Percentiles rank a stretch among this genome's conserved stretches.
phyloP scores from a whole-genome alignment of 306 rosid species.

The Cucumis sativus region DNA sequence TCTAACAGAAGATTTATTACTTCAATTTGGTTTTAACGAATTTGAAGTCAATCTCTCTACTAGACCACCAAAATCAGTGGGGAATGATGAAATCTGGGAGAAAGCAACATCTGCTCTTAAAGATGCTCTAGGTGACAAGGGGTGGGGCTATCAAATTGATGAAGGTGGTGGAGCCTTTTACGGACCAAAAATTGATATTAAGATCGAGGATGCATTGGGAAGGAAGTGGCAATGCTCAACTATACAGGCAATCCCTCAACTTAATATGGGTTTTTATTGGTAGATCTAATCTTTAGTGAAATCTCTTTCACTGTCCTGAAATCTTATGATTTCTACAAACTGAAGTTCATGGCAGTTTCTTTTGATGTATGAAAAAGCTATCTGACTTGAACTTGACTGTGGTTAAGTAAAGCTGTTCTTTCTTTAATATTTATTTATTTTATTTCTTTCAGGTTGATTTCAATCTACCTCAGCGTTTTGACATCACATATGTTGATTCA shows the following conservation, averaged over 20 bases:
- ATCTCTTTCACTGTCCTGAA: neutral
- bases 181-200: constrained; percentile 96
- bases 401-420: neutral
- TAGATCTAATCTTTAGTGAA: neutral
- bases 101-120: constrained; percentile 77
- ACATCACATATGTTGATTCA: constrained; percentile 79
- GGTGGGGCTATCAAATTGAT: constrained; percentile 83
- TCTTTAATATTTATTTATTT: neutral
- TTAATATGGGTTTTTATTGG: neutral
- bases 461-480: constrained; percentile 85
- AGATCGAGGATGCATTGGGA: constrained; percentile 98
- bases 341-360: neutral
- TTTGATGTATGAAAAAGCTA: neutral
- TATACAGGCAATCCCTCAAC: constrained; percentile 56
- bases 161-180: constrained; percentile 99
- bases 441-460: constrained; percentile 69
- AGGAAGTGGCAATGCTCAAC: constrained; percentile 99
- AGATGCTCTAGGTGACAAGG: constrained; percentile 86
- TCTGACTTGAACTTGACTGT: neutral
- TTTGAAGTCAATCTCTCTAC: constrained; percentile 93
- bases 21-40: constrained; percentile 81
- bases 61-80: constrained; percentile 82
- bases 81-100: constrained; percentile 79
- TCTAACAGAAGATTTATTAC: constrained; percentile 68
- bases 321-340: neutral